Base-by-base conservation (phyloP, 2,329 filamentous ascomycete species). In the Botryotinia globosa region DNA sequence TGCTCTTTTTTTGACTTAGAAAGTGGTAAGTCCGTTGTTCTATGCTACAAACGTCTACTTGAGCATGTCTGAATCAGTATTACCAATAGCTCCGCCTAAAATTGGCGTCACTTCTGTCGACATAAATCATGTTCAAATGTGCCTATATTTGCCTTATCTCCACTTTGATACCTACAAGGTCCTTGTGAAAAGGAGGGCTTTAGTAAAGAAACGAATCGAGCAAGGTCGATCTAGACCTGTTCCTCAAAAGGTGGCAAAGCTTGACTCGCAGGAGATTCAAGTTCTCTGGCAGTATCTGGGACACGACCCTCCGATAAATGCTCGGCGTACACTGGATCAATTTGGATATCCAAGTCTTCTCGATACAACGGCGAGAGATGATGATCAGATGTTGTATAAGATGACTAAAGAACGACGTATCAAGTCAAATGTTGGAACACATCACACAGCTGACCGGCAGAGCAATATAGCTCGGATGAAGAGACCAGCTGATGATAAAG, bases 241-340 rank as follows among this genome's bases (percentile, higher is more conserved):
- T 25, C 72, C 73, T 32, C 44, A 68, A 44, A 20, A 45, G 29
- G 48, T 73, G 4, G 63, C 73, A 29, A 73, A 71, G 48, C 42
- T 74, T 45, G 66, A 71, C 12, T 71, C 73, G 16, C n/a, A 65
- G 44, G 73, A 74, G 48, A 34, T 69, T 22, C 61, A 74, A 72
- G 62, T 56, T 16, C 44, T 72, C 16, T 74, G 73, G 73, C 67
- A 74, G 62, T 74, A 67, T 44, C 63, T 73, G n/a, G 73, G 73
- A 25, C 69, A 74, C 25, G 73, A 73, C 44, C 73, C 72, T 54
- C 72, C 73, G 14, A 64, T 74, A 22, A 73, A 74, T 59, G 71
- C 29, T 34, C 42, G 72, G 22, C 54, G 73, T 18, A 74, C 72
- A 39, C 68, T 74, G 10, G 69, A 74, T 70, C 74, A 74, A 45